Evolutionary conservation across 306 rosid genomes (phyloP).

Genomic region (Senna tora): DNA sequence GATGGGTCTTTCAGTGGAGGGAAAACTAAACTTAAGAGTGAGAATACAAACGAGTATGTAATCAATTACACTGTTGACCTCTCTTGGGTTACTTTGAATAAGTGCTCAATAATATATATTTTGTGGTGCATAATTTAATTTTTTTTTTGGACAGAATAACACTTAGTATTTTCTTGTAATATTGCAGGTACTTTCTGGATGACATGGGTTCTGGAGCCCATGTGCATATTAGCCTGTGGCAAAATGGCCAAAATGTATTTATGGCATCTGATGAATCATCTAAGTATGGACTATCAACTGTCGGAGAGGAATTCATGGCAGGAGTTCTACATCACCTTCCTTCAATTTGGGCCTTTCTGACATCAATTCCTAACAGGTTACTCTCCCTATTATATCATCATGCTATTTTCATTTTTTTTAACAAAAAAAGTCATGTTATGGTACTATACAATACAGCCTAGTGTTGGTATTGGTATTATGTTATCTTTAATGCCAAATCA

Average conservation of each 20-base stretch:
- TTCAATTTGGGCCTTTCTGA: conserved; percentile 72
- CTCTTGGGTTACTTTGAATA: conserved; percentile 3
- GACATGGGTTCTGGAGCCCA: conserved; percentile 94
- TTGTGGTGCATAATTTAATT: conserved; percentile 32
- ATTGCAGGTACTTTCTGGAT: conserved; percentile 66
- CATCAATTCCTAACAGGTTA: conserved; percentile 90
- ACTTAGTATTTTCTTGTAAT: conserved; percentile 35
- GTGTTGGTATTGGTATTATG: background rate
- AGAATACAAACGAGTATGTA: background rate
- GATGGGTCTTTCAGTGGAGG: background rate
- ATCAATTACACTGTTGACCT: conserved; percentile 4
- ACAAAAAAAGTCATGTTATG: conserved; percentile 23
- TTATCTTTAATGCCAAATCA: background rate
- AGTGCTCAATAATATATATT: background rate
- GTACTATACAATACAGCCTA: background rate
- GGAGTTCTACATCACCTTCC: conserved; percentile 85
- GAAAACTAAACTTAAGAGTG: background rate
- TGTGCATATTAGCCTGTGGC: conserved; percentile 86
- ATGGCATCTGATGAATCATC: conserved; percentile 69
- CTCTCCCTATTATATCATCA: conserved; percentile 29
- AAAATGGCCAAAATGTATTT: conserved; percentile 74
- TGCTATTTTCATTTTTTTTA: background rate
- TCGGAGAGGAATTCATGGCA: conserved; percentile 89
- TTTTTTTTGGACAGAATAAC: no score
- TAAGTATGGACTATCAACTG: conserved; percentile 69